Base-by-base conservation (phyloP, 306 rosid genomes). In the Chamaecrista fasciculata region DNA sequence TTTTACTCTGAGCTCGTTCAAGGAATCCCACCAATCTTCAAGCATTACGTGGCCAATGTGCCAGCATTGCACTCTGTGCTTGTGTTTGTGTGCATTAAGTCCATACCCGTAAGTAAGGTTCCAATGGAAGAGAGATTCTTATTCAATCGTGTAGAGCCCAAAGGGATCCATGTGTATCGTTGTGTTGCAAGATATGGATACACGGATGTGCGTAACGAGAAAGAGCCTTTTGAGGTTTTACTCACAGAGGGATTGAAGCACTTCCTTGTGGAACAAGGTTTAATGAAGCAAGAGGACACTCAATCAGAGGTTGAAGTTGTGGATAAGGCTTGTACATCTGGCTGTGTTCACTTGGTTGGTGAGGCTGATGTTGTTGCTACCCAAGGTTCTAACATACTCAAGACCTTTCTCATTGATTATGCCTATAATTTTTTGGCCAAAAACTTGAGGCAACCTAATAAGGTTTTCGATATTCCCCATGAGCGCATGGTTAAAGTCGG, bases 1-100 rank as follows among this genome's bases (percentile, higher is more conserved):
- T 59, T 59, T 26, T 59, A 33, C 65, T 59, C 65, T 3, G 46
- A 59, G 20, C 65, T 58, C 19, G 65, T 59, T 16, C 9, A 33
- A 34, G 65, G 65, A 11, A 33, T 33, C 15, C 65, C 65, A 1
- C 46, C 65, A 1, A 59, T 59, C 5, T 59, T 59, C 28, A 33
- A 59, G 26, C 65, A 33, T 34, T 59, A 33, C 4, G 16, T 33
- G 46, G 20, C n/a, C 0, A 59, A 59, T 6, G 44, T 59, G 44
- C 65, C 65, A 4, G 65, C 65, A 18, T 4, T 59, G 14, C 65
- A 59, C 65, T 59, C 65, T 0, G 46, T 59, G 1, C 65, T 59
- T 1, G 65, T 59, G 46, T 33, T 59, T 11, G 3, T 16, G 28
- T 33, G 46, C 28, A 59, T 59, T 7, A 59, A 59, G 12, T 33